Conservation (phyloP, 2,329 filamentous ascomycete species). For the Ceratocystis alfenasii region DNA sequence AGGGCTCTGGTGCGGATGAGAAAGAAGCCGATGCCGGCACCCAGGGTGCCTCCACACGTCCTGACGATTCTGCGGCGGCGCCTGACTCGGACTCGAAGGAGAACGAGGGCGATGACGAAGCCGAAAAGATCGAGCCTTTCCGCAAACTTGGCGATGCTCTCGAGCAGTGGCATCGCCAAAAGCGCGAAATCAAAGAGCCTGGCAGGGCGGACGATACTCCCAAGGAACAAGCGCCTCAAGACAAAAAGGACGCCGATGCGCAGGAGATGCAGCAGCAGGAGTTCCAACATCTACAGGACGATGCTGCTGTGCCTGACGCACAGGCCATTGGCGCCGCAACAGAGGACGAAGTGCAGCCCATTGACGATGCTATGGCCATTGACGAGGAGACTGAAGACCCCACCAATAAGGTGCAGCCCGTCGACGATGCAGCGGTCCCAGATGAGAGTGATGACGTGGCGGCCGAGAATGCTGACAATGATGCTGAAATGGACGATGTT, state of each 20-base stretch:
- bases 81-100: slow-evolving; percentile 35
- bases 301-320: slow-evolving; percentile 68
- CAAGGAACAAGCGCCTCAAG: slow-evolving; percentile 40
- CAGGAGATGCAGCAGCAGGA: slow-evolving; percentile 64
- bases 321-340: slow-evolving; percentile 83
- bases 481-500: slow-evolving; percentile 26
- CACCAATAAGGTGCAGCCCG: slow-evolving; percentile 40
- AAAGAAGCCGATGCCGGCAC: slow-evolving; percentile 52
- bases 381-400: slow-evolving; percentile 53
- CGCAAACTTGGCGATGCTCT: slow-evolving; percentile 89
- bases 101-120: slow-evolving; percentile 36
- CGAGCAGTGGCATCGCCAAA: slow-evolving; percentile 83
- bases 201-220: slow-evolving; percentile 30
- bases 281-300: slow-evolving; percentile 84
- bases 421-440: slow-evolving; percentile 37
- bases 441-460: slow-evolving; percentile 32
- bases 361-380: slow-evolving; percentile 82
- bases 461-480: slow-evolving; percentile 31
- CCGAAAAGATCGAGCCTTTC: slow-evolving; percentile 56
- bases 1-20: slow-evolving; percentile 52
- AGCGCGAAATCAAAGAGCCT: slow-evolving; percentile 60
- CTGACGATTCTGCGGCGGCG: slow-evolving; percentile 36
- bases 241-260: slow-evolving; percentile 28
- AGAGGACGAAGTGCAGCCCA: slow-evolving; percentile 71
- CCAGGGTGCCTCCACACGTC: slow-evolving; percentile 43